Base-by-base conservation (phyloP, 129 eudicot species). In the Centella asiatica region DNA sequence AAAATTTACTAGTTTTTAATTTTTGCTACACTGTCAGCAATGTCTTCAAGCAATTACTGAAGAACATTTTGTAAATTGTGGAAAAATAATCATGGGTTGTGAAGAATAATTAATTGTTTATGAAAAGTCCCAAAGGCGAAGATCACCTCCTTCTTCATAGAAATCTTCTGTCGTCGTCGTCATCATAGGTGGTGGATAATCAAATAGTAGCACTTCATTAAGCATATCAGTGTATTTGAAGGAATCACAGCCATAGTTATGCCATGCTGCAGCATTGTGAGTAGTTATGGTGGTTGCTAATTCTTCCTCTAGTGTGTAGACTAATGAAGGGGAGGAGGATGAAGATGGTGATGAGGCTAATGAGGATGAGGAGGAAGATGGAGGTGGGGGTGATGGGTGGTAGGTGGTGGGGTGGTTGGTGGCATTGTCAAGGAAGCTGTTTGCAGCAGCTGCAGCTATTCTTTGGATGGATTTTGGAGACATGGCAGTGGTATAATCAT, bases 391-490 rank as follows among this genome's bases (percentile, higher is more conserved):
- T 19, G 77, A 42, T 33, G 72, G 69, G 24, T 65, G 62, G 20
- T 10, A 2, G 42, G 28, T 47, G 47, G 25, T 48, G 27, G 6
- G 57, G 23, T 62, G 60, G 25, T 27, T 32, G 49, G 54, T n/a
- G 50, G 78, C 39, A 19, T 72, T 32, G 40, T 11, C 47, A 32
- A 10, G 23, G 62, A 19, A 17, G 23, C 23, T 29, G 4, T 71
- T 55, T 32, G 97, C 93, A 0, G 97, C 95, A 0, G 82, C 89
- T 1, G 97, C 97, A 0, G 97, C 97, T 2, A 81, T 60, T 48
- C 76, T 75, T 67, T 90, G 97, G 65, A 90, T 86, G 59, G 90
- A 81, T 66, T 90, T 90, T 2, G 97, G 95, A 20, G 90, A 81
- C 79, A 81, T 57, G 32, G 14, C 9, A 14, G 59, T 53, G 47